Base-by-base conservation (phyloP, 495 filamentous ascomycete genomes). In the Aspergillus incahuasiensis region DNA sequence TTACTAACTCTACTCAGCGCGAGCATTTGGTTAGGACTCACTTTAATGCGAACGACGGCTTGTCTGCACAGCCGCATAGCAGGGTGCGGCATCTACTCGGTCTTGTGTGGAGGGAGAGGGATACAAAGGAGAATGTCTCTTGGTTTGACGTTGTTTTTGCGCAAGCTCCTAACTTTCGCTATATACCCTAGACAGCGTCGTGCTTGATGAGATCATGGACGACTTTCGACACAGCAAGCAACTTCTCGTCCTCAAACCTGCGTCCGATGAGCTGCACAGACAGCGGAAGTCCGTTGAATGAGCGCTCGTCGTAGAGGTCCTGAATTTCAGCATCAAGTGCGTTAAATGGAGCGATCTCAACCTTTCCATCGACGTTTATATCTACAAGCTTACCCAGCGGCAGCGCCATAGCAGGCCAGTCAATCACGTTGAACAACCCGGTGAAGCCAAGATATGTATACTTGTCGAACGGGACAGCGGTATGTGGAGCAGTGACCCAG, bases 161-260 rank as follows among this genome's bases (percentile, higher is more conserved):
- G 8, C 6, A 35, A 15, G 13, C 9, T 7, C 12, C 32, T 5
- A 15, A 15, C 32, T 35, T 35, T 15, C 12, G 32, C 12, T 11
- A 35, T 35, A 15, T 35, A 35, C 32, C 32, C 6, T 35, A 35
- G 12, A 11, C 25, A 8, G 25, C 8, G 25, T 28, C 25, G 8
- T 28, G 25, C 38, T 40, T 40, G 38, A 40, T 40, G 38, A 40
- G 5, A 40, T 12, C 38, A 22, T 25, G 45, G 13, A 63, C 47
- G 0, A 57, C 54, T 16, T 54, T 57, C 9, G 57, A 54, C 54
- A 63, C 60, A 49, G 55, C 55, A 19, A 63, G 40, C 5, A 71
- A 58, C 53, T 76, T 79, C 76, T 79, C 76, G 48, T 79, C 77
- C 57, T 79, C 69, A 6, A 76, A 58, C 22, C 70, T 67, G 25